phyloP scores from a whole-genome alignment of 495 filamentous ascomycete genomes.

The Lentithecium fluviatile region DNA sequence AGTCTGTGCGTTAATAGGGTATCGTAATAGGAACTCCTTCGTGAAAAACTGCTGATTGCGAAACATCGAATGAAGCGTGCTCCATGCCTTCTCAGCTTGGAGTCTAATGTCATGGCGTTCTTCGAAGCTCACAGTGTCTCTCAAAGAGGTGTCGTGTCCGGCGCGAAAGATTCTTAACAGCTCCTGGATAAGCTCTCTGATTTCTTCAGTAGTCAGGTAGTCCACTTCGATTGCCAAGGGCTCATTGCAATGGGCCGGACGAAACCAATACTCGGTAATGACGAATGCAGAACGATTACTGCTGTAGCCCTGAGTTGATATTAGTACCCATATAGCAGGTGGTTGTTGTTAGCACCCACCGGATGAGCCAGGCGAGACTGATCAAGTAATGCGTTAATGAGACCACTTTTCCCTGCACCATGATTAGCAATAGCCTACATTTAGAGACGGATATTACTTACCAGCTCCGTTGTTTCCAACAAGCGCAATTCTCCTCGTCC shows the following conservation, averaged over 20 bases:
- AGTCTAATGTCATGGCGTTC: slow-evolving; percentile 14
- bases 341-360: slow-evolving; percentile 1
- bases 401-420: slow-evolving; percentile 22
- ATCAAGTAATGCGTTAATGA: slow-evolving; percentile 31
- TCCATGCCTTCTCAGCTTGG: slow-evolving; percentile 22
- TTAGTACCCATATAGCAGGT: not conserved
- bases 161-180: slow-evolving; percentile 17
- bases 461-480: slow-evolving; percentile 23
- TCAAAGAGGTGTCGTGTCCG: slow-evolving; percentile 15
- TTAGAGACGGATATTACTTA: not conserved
- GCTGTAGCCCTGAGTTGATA: slow-evolving; percentile 3
- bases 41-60: slow-evolving; percentile 13
- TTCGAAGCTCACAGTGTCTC: slow-evolving; percentile 9
- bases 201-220: slow-evolving; percentile 29
- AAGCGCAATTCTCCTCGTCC: slow-evolving; percentile 20
- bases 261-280: slow-evolving; percentile 23
- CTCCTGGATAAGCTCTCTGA: slow-evolving; percentile 26
- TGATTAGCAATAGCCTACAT: not conserved
- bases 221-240: slow-evolving; percentile 24
- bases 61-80: slow-evolving; percentile 23
- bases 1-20: not conserved
- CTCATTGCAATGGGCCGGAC: slow-evolving; percentile 24
- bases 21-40: slow-evolving; percentile 9
- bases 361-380: slow-evolving; percentile 13
- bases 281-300: slow-evolving; percentile 3